A percentile compares a stretch with the other conserved stretches of the same genome.
Conservation (phyloP, 441 rosid genomes). For the Macaranga tanarius region DNA sequence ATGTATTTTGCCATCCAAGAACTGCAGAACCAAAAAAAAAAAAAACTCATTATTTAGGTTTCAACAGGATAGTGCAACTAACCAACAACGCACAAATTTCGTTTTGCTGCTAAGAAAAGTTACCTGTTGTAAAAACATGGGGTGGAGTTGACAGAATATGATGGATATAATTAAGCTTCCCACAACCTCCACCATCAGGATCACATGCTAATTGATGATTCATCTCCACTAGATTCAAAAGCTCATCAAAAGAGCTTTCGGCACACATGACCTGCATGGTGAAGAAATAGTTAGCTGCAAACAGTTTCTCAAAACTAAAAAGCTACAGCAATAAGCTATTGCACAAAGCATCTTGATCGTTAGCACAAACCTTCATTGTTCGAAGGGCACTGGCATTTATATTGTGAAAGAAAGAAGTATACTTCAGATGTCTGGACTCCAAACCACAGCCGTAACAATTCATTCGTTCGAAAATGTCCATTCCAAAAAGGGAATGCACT, state of each 20-base stretch:
- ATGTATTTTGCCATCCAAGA: constrained; percentile 95
- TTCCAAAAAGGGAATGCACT: constrained; percentile 88
- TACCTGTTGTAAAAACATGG: constrained; percentile 82
- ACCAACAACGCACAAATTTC: constrained; percentile 14
- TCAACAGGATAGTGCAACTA: constrained; percentile 3
- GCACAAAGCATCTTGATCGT: background rate
- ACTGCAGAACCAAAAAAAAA: constrained; percentile 52
- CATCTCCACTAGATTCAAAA: constrained; percentile 79
- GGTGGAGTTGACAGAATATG: constrained; percentile 75
- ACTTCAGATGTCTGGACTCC: constrained; percentile 89
- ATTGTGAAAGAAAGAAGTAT: constrained; percentile 90
- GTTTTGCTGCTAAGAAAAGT: constrained; percentile 12
- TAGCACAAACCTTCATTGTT: constrained; percentile 63
- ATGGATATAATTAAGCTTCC: constrained; percentile 72
- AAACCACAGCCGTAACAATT: constrained; percentile 75
- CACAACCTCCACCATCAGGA: constrained; percentile 79
- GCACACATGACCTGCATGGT: constrained; percentile 55
- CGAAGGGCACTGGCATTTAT: constrained; percentile 94
- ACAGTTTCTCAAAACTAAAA: background rate
- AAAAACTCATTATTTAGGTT: constrained; percentile 1
- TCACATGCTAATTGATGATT: constrained; percentile 92
- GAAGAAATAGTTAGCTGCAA: constrained; percentile 1
- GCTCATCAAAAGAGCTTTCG: constrained; percentile 71
- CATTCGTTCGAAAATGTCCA: constrained; percentile 81
- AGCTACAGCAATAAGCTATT: background rate